Evolutionary conservation across 805 yeast species (phyloP), one percentile per base, ranked within the genome.

Genomic region (Spathaspora sp.): DNA sequence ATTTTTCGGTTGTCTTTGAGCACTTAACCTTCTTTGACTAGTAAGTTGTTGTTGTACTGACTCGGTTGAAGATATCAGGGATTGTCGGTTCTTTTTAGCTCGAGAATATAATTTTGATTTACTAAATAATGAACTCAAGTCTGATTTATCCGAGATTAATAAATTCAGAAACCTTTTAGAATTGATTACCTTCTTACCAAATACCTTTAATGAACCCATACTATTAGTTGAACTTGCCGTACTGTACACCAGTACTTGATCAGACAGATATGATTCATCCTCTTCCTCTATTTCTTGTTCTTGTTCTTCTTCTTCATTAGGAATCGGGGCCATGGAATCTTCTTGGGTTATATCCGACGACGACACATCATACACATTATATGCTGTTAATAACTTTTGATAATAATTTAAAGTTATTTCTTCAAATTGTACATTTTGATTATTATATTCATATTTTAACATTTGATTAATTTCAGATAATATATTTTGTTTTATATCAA

Each of bases 101-200:
- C 67, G 66, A 52, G 66, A 67, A 54, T 73, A 73, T 39, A 73
- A 59, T 52, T 63, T 62, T 3, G 75, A 65, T 51, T 73, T 73
- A 16, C 71, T 55, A 17, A 61, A 49, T 8, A 60, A 29, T 7
- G 40, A 35, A 35, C 16, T 35, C 8, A 35, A 14, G 14, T 29
- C 11, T 16, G 40, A 35, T 35, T 35, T 35, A 7, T n/a, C 14
- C 9, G 40, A 16, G 5, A n/a, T 11, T 16, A 35, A 35, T 16
- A 35, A 11, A 35, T n/a, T 35, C 40, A 35, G 40, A n/a, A 35
- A 11, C 8, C 40, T 14, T 35, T 35, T 35, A 7, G 40, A 11
- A 16, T 16, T 35, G 16, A 16, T 35, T 6, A 23, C 19, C 12
- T 29, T 35, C 28, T 38, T 46, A 4, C 40, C 18, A 19, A 46